phyloP scores from a whole-genome alignment of 768 basidiomycete species.

The Boletus sp. region DNA sequence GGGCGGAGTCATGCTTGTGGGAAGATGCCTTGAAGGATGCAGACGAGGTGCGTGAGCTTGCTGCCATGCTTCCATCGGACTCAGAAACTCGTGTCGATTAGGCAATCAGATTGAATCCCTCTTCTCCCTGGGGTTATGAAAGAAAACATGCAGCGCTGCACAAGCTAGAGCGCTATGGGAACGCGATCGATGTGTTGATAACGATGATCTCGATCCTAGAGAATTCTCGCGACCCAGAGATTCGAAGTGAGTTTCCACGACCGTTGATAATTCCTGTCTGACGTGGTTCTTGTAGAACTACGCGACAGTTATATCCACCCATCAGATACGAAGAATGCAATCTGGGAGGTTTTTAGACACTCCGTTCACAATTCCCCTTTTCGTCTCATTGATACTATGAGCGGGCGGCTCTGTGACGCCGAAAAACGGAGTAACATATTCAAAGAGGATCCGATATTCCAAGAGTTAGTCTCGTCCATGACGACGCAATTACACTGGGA shows the following conservation, averaged over 20 bases:
- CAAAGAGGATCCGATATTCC: conserved; percentile 6
- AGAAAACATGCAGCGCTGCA: conserved; percentile 14
- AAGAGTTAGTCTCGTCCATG: conserved; percentile 18
- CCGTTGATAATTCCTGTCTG: not conserved
- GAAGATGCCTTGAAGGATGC: conserved; percentile 16
- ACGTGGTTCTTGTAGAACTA: conserved; percentile 2
- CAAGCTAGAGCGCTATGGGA: conserved; percentile 7
- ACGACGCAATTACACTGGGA: conserved; percentile 1
- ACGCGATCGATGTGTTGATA: conserved; percentile 7
- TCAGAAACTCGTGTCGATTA: not conserved
- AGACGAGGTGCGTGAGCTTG: conserved; percentile 8
- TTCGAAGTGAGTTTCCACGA: conserved; percentile 7
- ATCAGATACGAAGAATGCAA: not conserved
- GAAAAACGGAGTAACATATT: conserved; percentile 15
- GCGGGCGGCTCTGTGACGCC: conserved; percentile 16
- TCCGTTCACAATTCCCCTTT: not conserved
- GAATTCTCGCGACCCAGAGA: conserved; percentile 4
- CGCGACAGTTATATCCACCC: conserved; percentile 12
- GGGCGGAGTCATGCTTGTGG: conserved; percentile 1
- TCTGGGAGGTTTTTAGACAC: not conserved
- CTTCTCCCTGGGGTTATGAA: conserved; percentile 16
- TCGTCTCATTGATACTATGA: conserved; percentile 23
- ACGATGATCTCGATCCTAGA: conserved; percentile 13
- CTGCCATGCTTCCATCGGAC: not conserved
- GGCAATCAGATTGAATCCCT: conserved; percentile 10